Percentiles rank a stretch among this genome's conserved stretches.
These are phyloP conservation scores for Cordyceps sp. DNA, from an alignment of 2,329 filamentous ascomycete species.

Conservation along the genomic window DNA sequence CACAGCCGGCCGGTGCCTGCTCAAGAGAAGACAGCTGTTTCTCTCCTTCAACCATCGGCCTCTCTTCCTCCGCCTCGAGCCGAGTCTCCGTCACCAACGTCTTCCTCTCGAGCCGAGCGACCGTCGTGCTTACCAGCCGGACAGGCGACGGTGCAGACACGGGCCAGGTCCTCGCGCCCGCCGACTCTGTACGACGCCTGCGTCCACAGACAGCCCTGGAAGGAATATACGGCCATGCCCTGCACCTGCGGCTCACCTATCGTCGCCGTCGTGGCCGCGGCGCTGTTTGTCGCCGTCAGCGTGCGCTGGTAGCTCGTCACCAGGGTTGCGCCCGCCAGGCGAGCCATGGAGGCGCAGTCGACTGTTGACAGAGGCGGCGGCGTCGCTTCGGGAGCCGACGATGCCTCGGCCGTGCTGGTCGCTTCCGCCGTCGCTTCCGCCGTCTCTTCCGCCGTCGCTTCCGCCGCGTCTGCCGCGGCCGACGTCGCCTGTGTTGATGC, in stretches of 20 bases:
- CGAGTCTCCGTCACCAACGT: constrained; percentile 1
- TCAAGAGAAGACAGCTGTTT: too few species aligned
- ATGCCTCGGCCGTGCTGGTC: background rate
- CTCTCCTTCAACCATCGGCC: too few species aligned
- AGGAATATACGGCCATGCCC: constrained; percentile 3
- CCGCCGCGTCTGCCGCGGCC: background rate
- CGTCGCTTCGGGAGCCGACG: background rate
- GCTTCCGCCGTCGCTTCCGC: background rate
- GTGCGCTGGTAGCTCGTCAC: background rate
- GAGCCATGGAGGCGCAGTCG: constrained; percentile 1
- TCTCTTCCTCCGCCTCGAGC: constrained; percentile 1
- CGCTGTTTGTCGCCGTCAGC: background rate
- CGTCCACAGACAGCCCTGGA: constrained; percentile 4
- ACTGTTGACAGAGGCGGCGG: background rate
- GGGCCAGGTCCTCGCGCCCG: background rate
- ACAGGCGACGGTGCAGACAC: constrained; percentile 3
- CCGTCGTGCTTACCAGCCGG: background rate
- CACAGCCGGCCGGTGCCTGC: too few species aligned
- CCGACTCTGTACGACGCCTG: constrained; percentile 1
- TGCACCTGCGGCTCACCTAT: background rate
- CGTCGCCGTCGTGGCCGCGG: background rate
- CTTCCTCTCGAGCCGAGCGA: background rate
- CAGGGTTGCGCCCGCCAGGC: background rate
- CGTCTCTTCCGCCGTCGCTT: background rate
- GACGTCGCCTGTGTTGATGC: background rate